Evolutionary conservation across 805 yeast genomes (phyloP), one percentile per base, ranked within the genome.

Genomic region (Saccharomycopsis schoenii): DNA sequence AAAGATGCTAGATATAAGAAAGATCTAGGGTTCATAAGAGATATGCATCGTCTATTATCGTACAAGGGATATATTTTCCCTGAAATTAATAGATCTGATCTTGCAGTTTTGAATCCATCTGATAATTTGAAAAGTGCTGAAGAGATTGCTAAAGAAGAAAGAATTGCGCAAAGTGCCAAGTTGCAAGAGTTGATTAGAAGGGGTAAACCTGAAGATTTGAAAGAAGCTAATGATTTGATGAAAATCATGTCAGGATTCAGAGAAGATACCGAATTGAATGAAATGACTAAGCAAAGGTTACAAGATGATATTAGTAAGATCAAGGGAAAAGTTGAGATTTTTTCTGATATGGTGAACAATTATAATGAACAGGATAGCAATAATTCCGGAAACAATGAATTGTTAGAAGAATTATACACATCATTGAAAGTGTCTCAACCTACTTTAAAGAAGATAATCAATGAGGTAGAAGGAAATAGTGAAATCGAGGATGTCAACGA

Each of bases 231-330:
- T 73, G 89, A 88, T 67, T 80, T 94, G 72, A 94, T 94, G 99
- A 91, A 93, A 72, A 84, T 94, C 67, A 91, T 94, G 97, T 96
- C 98, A 4, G 99, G 99, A 5, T 94, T 90, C 77, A 88, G 88
- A 72, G 90, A 88, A 68, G 97, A 91, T 71, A 83, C 84, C 63
- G 68, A 71, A 12, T 76, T 80, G 19, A 76, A 80, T 63, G 82
- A 83, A 60, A 88, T 85, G 67, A 88, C 90, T 66, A 84, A 83
- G 69, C 89, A 88, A 61, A 83, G 88, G 67, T 86, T 92, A 40
- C 84, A 86, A 40, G 89, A 87, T 65, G 98, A 94, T 69, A 77
- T 94, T 59, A 89, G 88, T 56, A 86, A 88, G 70, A 79, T 94
- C 68, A 85, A 83, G 67, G 81, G 96, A 61, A 94, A 94, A 74